A percentile compares a stretch with the other conserved stretches of the same genome.
Evolutionary conservation across 345 rosid genomes (phyloP).

Genomic region (Citrus inodora): DNA sequence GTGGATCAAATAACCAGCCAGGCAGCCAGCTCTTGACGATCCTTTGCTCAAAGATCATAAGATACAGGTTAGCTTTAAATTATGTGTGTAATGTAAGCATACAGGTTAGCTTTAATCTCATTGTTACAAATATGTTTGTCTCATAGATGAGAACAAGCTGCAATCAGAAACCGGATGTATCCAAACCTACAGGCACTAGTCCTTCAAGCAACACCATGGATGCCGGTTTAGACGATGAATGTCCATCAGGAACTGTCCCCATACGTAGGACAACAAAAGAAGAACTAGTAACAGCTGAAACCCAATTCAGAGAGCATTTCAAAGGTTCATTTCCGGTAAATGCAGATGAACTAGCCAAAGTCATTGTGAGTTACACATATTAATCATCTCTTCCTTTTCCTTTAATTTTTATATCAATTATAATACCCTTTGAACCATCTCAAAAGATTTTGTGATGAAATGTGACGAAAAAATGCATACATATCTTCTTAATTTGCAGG

Average conservation of each 20-base stretch:
- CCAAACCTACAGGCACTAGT: neutral
- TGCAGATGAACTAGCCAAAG: neutral
- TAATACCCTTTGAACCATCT: neutral
- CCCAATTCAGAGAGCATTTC: conserved; percentile 2
- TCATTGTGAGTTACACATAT: conserved; percentile 1
- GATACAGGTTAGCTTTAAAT: neutral
- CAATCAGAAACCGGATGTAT: neutral
- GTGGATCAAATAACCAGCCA: conserved; percentile 10
- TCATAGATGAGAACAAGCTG: conserved; percentile 14
- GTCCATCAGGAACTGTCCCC: conserved; percentile 22
- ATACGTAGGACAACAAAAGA: conserved; percentile 9
- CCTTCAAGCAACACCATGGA: neutral
- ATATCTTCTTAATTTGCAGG: conserved; percentile 11
- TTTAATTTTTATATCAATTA: neutral
- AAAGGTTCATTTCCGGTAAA: neutral
- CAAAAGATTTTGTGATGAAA: too few relatives aligned
- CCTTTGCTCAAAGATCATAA: conserved; percentile 19
- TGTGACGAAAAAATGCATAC: neutral
- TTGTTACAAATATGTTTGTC: neutral
- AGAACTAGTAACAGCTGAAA: conserved; percentile 2
- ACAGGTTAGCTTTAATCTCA: neutral
- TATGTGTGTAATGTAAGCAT: neutral
- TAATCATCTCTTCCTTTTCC: neutral
- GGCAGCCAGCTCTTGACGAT: conserved; percentile 17
- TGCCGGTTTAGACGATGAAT: neutral